These are phyloP conservation scores for Endoconidiophora laricicola DNA, from an alignment of 2,329 filamentous ascomycete genomes.

Conservation along the genomic window DNA sequence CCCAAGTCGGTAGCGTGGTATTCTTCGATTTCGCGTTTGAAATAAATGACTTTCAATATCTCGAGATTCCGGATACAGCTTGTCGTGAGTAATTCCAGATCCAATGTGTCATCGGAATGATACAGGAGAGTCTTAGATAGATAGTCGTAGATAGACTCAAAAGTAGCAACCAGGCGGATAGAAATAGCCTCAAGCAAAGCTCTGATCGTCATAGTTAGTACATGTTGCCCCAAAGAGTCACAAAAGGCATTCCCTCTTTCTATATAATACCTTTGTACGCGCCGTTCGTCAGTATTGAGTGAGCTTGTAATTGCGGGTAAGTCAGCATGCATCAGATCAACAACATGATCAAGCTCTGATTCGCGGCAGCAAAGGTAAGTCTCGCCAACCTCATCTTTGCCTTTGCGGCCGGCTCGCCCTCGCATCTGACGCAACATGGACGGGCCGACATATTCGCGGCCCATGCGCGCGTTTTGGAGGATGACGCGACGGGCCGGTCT, in stretches of 20 bases:
- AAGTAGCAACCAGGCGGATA: constrained; percentile 49
- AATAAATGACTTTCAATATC: constrained; percentile 35
- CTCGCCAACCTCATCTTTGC: constrained; percentile 61
- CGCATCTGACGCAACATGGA: constrained; percentile 71
- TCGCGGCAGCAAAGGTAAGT: constrained; percentile 60
- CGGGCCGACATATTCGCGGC: constrained; percentile 57
- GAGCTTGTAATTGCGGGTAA: constrained; percentile 54
- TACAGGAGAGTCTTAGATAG: constrained; percentile 50
- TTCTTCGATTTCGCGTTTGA: constrained; percentile 23
- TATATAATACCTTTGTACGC: constrained; percentile 41
- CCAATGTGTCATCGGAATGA: constrained; percentile 33
- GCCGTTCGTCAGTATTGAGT: constrained; percentile 47
- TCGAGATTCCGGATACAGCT: constrained; percentile 42
- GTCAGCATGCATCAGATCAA: constrained; percentile 55
- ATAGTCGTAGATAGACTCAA: constrained; percentile 49
- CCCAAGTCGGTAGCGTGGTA: constrained; percentile 50
- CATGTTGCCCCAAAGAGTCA: not conserved
- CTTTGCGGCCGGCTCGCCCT: constrained; percentile 60
- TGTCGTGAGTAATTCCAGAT: constrained; percentile 37
- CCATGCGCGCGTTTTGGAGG: constrained; percentile 59
- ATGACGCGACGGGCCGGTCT: constrained; percentile 55
- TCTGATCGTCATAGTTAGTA: constrained; percentile 22
- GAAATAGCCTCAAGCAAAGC: constrained; percentile 56
- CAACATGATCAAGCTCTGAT: constrained; percentile 50
- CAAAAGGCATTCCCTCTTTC: too few relatives aligned